Conservation (phyloP, 2,329 filamentous ascomycete genomes). For the Fusarium zealandicum region DNA sequence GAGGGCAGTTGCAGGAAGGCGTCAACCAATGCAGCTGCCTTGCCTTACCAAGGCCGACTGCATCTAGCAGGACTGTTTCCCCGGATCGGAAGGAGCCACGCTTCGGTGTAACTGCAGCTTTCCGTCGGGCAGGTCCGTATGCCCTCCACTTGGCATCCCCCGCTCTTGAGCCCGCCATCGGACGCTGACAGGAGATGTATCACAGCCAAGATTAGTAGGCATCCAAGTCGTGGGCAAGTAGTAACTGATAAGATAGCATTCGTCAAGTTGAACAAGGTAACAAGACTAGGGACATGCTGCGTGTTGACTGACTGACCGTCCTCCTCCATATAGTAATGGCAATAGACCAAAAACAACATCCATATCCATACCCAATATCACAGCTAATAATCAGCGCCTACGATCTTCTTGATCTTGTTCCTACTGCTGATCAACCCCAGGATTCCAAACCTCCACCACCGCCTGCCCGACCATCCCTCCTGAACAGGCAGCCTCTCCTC, state of each 20-base stretch:
- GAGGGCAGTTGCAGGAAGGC: constrained; percentile 9
- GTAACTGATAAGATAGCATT: neutral
- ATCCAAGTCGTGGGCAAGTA: no score
- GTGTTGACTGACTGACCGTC: neutral
- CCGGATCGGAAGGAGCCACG: constrained; percentile 8
- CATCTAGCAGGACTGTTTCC: constrained; percentile 14
- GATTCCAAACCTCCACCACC: constrained; percentile 19
- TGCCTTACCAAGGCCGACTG: constrained; percentile 18
- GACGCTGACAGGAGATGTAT: neutral
- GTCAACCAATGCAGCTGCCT: neutral
- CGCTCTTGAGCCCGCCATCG: no score
- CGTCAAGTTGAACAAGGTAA: neutral
- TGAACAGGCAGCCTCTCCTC: constrained; percentile 30
- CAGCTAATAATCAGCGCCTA: constrained; percentile 1
- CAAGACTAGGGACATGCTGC: neutral
- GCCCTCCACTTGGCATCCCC: neutral
- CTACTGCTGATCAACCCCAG: constrained; percentile 12
- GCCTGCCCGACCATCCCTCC: constrained; percentile 27
- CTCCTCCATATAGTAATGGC: no score
- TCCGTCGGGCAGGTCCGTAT: constrained; percentile 4
- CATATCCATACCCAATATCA: constrained; percentile 2
- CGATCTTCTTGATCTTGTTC: constrained; percentile 19
- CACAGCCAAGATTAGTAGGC: no score
- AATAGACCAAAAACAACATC: no score
- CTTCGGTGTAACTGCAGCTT: constrained; percentile 27